These are phyloP conservation scores for Rhizophagus prolifer DNA, from an alignment of 192 early-diverging fungal species.

Conservation along the genomic window DNA sequence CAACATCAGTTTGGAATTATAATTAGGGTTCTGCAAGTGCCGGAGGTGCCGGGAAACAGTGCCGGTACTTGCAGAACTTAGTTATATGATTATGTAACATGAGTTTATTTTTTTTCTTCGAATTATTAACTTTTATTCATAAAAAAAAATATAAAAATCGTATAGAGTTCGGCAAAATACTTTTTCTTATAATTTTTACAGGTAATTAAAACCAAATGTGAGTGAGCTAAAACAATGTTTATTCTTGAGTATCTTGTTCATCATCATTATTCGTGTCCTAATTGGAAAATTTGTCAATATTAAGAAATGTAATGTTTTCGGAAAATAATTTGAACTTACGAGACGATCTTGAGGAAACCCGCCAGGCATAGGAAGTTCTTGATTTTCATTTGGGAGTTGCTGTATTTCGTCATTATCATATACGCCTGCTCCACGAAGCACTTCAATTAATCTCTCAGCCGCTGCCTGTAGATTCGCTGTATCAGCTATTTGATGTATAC, in stretches of 20 bases:
- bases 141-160: too few relatives aligned
- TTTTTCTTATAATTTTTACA: too few relatives aligned
- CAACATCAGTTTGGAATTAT: too few relatives aligned
- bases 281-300: not conserved
- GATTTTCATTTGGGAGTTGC: not conserved
- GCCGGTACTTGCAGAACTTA: too few relatives aligned
- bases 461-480: constrained; percentile 1
- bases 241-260: not conserved
- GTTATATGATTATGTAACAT: too few relatives aligned
- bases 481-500: constrained; percentile 15
- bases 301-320: not conserved
- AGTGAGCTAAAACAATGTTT: too few relatives aligned
- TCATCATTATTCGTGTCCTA: not conserved
- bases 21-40: too few relatives aligned
- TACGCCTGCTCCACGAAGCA: not conserved
- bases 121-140: too few relatives aligned
- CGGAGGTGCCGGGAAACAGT: too few relatives aligned
- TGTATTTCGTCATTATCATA: not conserved
- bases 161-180: too few relatives aligned
- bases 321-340: not conserved
- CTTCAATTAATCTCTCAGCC: constrained; percentile 5
- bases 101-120: too few relatives aligned
- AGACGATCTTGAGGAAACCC: constrained; percentile 1
- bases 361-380: constrained; percentile 3
- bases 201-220: too few relatives aligned